phyloP scores from a whole-genome alignment of 768 basidiomycete species.

The Lactarius sp. region DNA sequence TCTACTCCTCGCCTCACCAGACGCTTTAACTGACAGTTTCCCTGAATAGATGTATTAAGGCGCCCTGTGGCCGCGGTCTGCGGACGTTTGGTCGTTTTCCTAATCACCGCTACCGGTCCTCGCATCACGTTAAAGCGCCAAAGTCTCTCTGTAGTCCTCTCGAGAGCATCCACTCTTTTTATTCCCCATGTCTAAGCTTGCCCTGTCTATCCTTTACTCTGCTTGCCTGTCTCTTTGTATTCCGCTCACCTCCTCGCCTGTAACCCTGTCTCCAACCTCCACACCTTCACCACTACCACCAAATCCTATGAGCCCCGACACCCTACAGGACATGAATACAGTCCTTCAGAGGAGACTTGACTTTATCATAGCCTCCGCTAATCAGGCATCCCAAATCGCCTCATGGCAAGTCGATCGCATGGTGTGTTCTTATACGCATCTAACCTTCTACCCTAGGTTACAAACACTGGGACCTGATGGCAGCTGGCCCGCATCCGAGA shows the following conservation, averaged over 20 bases:
- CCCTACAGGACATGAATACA: conserved; percentile 19
- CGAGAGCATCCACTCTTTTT: conserved; percentile 13
- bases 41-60: too few relatives aligned
- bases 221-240: neutral
- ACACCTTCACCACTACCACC: neutral
- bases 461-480: conserved; percentile 24
- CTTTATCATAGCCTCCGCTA: conserved; percentile 15
- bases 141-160: neutral
- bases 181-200: neutral
- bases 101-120: too few relatives aligned
- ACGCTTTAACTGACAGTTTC: too few relatives aligned
- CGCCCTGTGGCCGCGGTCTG: too few relatives aligned
- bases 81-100: too few relatives aligned
- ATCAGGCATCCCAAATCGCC: conserved; percentile 4
- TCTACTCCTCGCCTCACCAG: too few relatives aligned
- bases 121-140: too few relatives aligned
- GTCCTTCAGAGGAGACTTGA: conserved; percentile 17
- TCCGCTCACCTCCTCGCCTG: neutral
- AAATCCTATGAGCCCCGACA: neutral
- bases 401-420: conserved; percentile 10
- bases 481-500: conserved; percentile 26
- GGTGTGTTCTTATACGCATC: neutral
- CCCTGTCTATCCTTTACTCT: conserved; percentile 1
- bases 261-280: neutral
- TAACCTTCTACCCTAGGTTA: conserved; percentile 17